Evolutionary conservation across 2,329 filamentous ascomycete genomes (phyloP).

Genomic region (Talaromyces sp.): DNA sequence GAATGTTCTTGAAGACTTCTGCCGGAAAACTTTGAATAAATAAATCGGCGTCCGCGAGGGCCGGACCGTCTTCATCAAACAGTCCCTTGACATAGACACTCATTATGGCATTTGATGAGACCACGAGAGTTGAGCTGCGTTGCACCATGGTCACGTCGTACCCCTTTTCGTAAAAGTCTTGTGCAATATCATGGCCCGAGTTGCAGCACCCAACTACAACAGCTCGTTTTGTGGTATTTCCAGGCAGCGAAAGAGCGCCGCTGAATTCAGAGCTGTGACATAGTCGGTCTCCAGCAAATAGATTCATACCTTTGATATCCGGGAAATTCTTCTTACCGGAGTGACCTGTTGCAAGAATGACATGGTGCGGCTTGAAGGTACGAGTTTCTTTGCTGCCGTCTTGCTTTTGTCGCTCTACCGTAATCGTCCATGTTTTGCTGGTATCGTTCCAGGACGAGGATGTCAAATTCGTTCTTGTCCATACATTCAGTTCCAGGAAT

Average conservation of each 20-base stretch:
- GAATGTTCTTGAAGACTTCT: slow-evolving; percentile 58
- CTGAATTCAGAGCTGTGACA: slow-evolving; percentile 62
- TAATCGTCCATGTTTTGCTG: slow-evolving; percentile 54
- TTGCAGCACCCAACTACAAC: slow-evolving; percentile 67
- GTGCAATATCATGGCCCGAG: slow-evolving; percentile 65
- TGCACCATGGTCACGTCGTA: slow-evolving; percentile 68
- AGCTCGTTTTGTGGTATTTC: slow-evolving; percentile 52
- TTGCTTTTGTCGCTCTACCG: slow-evolving; percentile 43
- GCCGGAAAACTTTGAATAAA: slow-evolving; percentile 56
- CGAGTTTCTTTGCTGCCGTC: slow-evolving; percentile 46
- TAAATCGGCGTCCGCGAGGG: slow-evolving; percentile 65
- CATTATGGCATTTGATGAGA: slow-evolving; percentile 54
- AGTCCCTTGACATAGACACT: slow-evolving; percentile 53
- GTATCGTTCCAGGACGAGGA: slow-evolving; percentile 51
- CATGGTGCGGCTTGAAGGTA: slow-evolving; percentile 58
- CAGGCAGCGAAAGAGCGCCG: slow-evolving; percentile 43
- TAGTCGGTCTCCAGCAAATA: slow-evolving; percentile 57
- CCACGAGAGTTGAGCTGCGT: slow-evolving; percentile 62
- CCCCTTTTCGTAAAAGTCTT: slow-evolving; percentile 64
- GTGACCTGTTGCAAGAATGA: slow-evolving; percentile 66
- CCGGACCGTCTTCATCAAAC: slow-evolving; percentile 50
- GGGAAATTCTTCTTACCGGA: slow-evolving; percentile 61
- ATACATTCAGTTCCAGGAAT: slow-evolving; percentile 66
- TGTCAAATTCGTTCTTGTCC: slow-evolving; percentile 54
- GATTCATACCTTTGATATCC: slow-evolving; percentile 46